These are phyloP conservation scores for Sextonia rubra DNA, from an alignment of 164 flowering plant species.

Conservation along the genomic window DNA sequence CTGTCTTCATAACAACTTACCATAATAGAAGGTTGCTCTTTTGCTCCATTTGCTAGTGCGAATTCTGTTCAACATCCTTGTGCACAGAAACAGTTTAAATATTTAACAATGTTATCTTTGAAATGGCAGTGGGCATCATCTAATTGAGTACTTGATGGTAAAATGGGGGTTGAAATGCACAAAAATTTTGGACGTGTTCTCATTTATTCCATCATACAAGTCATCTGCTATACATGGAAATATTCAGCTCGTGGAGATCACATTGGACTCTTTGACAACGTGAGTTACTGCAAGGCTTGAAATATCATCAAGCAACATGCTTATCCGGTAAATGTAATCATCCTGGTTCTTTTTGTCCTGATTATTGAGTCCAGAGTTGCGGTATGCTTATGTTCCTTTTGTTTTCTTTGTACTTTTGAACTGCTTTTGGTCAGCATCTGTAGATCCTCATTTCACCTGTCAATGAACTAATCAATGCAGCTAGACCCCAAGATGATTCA, in stretches of 20 bases:
- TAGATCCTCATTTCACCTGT: neutral
- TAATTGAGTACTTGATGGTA: conserved; percentile 84
- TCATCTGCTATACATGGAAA: conserved; percentile 56
- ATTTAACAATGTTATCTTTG: neutral
- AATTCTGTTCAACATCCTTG: neutral
- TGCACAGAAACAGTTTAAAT: neutral
- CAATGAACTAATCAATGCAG: neutral
- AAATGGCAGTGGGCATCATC: conserved; percentile 81
- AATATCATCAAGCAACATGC: neutral
- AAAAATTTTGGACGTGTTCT: conserved; percentile 77
- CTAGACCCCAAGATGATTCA: neutral
- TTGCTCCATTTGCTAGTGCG: neutral
- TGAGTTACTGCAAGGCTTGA: neutral
- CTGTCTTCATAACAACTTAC: conserved; percentile 82
- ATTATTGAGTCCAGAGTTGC: neutral
- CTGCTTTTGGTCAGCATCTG: neutral
- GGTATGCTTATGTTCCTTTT: neutral
- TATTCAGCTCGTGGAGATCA: conserved; percentile 82
- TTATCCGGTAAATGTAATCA: neutral
- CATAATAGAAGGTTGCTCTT: conserved; percentile 73
- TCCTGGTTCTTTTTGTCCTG: neutral
- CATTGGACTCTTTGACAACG: conserved; percentile 13
- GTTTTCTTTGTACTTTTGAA: neutral
- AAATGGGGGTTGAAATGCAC: conserved; percentile 90
- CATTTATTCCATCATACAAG: conserved; percentile 74